A percentile compares a stretch with the other conserved stretches of the same genome.
phyloP scores from a whole-genome alignment of 202 grass and related monocot species.

The Brachypodium distachyon region DNA sequence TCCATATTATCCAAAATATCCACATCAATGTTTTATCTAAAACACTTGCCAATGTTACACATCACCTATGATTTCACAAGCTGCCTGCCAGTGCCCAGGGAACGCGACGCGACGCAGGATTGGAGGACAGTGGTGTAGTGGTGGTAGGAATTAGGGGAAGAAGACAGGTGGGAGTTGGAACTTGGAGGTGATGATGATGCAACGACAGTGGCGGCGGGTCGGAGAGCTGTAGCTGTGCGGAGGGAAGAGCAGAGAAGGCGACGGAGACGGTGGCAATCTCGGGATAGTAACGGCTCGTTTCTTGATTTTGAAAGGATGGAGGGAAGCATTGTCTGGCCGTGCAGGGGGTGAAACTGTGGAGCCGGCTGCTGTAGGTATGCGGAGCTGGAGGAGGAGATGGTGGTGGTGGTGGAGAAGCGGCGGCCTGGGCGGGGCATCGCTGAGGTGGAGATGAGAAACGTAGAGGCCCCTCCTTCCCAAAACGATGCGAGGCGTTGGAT shows the following conservation, averaged over 20 bases:
- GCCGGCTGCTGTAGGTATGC: too few species aligned
- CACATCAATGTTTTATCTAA: too few species aligned
- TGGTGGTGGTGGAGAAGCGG: too few species aligned
- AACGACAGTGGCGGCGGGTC: neutral
- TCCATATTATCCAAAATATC: too few species aligned
- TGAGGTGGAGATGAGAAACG: too few species aligned
- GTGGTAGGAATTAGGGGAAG: constrained; percentile 5
- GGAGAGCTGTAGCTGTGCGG: neutral
- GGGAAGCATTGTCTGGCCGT: neutral
- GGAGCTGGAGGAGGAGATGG: too few species aligned
- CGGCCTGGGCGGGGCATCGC: too few species aligned
- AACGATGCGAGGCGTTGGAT: too few species aligned
- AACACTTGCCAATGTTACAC: too few species aligned
- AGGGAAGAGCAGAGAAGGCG: neutral
- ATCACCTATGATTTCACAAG: too few species aligned
- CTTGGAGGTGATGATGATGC: neutral
- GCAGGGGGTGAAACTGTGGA: too few species aligned
- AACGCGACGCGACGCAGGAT: constrained; percentile 28
- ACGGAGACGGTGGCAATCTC: neutral
- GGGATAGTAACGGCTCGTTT: neutral
- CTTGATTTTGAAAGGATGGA: constrained; percentile 8
- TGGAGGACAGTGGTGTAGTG: constrained; percentile 34
- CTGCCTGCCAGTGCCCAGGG: constrained; percentile 28
- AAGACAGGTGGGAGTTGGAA: neutral
- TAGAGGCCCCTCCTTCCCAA: too few species aligned